Conservation (phyloP, 495 filamentous ascomycete species). For the Aspergillus sclerotioniger region DNA sequence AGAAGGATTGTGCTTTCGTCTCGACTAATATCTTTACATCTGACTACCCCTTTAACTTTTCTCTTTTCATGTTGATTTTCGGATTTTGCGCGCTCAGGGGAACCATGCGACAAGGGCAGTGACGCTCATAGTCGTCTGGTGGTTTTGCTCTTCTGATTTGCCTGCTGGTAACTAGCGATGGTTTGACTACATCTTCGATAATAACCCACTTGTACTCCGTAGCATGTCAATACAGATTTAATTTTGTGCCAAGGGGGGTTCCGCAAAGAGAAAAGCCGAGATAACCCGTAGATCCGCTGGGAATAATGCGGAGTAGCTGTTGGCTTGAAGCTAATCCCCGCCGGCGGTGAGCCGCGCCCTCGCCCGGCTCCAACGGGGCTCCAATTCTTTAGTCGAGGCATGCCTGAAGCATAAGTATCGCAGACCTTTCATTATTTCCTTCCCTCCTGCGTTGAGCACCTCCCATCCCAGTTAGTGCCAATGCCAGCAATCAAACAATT, state of each 20-base stretch:
- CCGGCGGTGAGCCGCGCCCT: constrained; percentile 6
- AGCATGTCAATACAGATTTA: constrained; percentile 39
- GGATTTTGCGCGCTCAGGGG: constrained; percentile 23
- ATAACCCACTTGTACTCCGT: constrained; percentile 47
- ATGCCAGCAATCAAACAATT: constrained; percentile 35
- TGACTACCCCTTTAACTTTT: constrained; percentile 39
- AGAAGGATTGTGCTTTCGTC: constrained; percentile 27
- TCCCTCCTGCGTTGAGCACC: neutral
- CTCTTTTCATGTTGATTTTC: constrained; percentile 21
- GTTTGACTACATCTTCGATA: constrained; percentile 50
- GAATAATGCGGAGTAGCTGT: constrained; percentile 6
- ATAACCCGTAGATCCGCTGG: neutral
- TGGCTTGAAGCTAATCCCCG: neutral
- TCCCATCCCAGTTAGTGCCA: neutral
- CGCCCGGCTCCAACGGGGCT: no score
- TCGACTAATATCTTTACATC: constrained; percentile 37
- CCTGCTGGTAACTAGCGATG: constrained; percentile 50
- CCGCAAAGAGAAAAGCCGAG: neutral
- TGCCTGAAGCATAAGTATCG: neutral
- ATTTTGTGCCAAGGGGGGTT: constrained; percentile 14
- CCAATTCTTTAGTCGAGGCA: neutral
- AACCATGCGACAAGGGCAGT: constrained; percentile 15
- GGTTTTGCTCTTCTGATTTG: constrained; percentile 40
- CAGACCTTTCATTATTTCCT: neutral
- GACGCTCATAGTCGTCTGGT: constrained; percentile 15